A percentile compares a stretch with the other conserved stretches of the same genome.
These are phyloP conservation scores for Larix kaempferi DNA, from an alignment of 75 land plant genomes.

Conservation along the genomic window DNA sequence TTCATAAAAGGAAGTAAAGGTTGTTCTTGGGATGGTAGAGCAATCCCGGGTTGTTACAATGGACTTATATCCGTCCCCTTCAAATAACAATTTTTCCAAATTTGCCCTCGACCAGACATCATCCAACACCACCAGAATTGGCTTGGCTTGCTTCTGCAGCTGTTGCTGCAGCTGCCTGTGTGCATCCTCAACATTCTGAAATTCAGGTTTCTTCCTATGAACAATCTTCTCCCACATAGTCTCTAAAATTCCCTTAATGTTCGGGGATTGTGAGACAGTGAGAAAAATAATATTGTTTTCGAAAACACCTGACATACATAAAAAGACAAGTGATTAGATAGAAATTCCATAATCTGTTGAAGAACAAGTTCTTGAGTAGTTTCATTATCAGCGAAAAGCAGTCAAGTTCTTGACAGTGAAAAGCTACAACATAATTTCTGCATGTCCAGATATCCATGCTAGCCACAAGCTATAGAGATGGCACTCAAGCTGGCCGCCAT, in stretches of 20 bases:
- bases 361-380: too few species aligned
- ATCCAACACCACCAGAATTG: background rate
- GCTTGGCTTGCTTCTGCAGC: background rate
- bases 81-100: constrained; percentile 1
- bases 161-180: constrained; percentile 2
- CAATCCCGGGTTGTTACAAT: background rate
- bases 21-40: background rate
- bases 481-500: too few species aligned
- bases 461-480: too few species aligned
- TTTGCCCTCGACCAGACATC: background rate
- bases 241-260: background rate
- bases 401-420: too few species aligned
- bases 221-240: background rate
- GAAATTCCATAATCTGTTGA: too few species aligned
- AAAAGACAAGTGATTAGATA: background rate
- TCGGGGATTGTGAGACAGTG: constrained; percentile 5
- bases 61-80: background rate
- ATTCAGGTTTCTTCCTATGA: background rate
- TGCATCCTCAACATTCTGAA: constrained; percentile 3
- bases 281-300: background rate
- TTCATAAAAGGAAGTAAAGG: background rate
- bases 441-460: too few species aligned
- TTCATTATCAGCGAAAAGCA: too few species aligned
- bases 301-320: background rate
- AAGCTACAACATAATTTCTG: too few species aligned